These are phyloP conservation scores for Neurospora cerealis DNA, from an alignment of 495 filamentous ascomycete species.

Conservation along the genomic window DNA sequence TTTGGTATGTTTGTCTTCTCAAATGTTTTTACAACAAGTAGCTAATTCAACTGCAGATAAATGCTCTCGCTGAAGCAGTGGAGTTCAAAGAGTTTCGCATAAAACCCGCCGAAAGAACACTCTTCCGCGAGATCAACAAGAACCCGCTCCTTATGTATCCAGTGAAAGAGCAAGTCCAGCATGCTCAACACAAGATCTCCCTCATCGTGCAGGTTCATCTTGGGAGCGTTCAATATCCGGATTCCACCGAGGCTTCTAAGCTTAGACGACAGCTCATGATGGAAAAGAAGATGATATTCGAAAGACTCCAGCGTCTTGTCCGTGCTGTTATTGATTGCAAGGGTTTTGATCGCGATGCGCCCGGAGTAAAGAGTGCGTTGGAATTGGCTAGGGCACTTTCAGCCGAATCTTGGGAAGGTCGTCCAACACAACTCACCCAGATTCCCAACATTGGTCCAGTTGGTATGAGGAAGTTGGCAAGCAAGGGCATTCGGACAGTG, in stretches of 20 bases:
- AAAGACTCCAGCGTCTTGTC: conserved; percentile 62
- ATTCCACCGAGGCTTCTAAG: conserved; percentile 49
- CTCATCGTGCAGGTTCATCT: conserved; percentile 77
- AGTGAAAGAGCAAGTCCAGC: conserved; percentile 64
- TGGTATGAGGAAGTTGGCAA: conserved; percentile 65
- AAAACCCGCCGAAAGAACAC: conserved; percentile 58
- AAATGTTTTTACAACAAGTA: conserved; percentile 12
- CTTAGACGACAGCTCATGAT: conserved; percentile 51
- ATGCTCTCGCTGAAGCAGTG: conserved; percentile 48
- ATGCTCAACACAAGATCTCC: conserved; percentile 74
- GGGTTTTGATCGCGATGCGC: conserved; percentile 53
- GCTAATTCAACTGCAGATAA: conserved; percentile 31
- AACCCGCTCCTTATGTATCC: conserved; percentile 62
- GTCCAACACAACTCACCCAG: conserved; percentile 76
- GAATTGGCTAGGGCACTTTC: conserved; percentile 70
- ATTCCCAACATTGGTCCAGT: conserved; percentile 73
- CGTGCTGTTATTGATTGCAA: conserved; percentile 84
- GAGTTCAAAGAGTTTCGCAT: conserved; percentile 68
- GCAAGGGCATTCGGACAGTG: conserved; percentile 59
- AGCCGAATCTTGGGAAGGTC: conserved; percentile 80
- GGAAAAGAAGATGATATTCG: conserved; percentile 66
- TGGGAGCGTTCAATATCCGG: conserved; percentile 61
- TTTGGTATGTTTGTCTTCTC: conserved; percentile 46
- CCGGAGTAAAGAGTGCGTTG: conserved; percentile 57
- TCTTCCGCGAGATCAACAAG: conserved; percentile 79